Percentiles rank a stretch among this genome's conserved stretches.
These are phyloP conservation scores for Globisporangium cylindrosporum DNA, from an alignment of 352 stramenopile species.

Conservation along the genomic window DNA sequence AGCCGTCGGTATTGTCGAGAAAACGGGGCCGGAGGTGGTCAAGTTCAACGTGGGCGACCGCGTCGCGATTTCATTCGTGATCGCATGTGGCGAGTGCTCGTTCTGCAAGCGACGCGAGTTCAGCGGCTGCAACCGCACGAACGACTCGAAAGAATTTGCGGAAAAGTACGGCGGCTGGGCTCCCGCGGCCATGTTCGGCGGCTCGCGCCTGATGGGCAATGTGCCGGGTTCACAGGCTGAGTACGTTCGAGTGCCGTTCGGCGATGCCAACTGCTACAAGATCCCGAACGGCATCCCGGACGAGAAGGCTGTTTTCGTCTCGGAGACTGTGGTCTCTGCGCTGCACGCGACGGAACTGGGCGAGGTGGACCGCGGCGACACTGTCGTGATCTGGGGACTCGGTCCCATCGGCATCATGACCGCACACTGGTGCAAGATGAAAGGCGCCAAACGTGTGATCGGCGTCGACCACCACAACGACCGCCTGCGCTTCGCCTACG, in stretches of 20 bases:
- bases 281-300: constrained; percentile 48
- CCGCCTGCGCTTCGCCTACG: constrained; percentile 51
- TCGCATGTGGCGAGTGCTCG: constrained; percentile 67
- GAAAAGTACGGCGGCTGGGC: constrained; percentile 64
- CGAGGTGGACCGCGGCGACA: constrained; percentile 39
- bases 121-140: constrained; percentile 68
- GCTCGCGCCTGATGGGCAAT: constrained; percentile 48
- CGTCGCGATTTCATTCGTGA: constrained; percentile 72
- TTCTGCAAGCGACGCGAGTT: constrained; percentile 61
- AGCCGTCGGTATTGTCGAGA: constrained; percentile 58
- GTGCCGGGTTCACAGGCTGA: constrained; percentile 68
- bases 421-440: constrained; percentile 61
- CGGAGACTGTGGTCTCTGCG: constrained; percentile 51
- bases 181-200: constrained; percentile 58
- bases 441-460: constrained; percentile 57
- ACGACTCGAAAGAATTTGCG: constrained; percentile 64
- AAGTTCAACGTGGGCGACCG: constrained; percentile 61
- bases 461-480: constrained; percentile 49
- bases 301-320: constrained; percentile 65
- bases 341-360: constrained; percentile 64
- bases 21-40: constrained; percentile 42
- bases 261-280: constrained; percentile 68
- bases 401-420: constrained; percentile 55
- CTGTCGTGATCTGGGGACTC: constrained; percentile 69
- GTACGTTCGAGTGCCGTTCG: constrained; percentile 74